Conservation (phyloP, 78 protist genomes). For the Chrysochromulina parva region DNA sequence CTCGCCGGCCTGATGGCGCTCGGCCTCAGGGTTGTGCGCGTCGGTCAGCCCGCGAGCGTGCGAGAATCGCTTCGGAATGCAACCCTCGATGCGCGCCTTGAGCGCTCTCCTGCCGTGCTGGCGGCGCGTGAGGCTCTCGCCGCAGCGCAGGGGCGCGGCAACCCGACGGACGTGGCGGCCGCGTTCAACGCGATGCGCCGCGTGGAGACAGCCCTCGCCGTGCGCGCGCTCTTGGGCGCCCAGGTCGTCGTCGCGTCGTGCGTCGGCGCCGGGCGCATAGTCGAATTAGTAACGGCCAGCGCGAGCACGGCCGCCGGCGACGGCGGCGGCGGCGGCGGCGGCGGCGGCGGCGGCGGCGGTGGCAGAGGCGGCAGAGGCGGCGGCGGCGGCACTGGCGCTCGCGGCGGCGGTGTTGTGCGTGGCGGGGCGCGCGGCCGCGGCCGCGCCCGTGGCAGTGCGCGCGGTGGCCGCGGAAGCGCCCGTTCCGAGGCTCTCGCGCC, state of each 20-base stretch:
- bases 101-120: not conserved
- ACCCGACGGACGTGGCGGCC: not conserved
- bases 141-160: not conserved
- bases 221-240: not conserved
- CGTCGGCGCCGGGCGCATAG: constrained; percentile 54
- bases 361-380: too few species aligned
- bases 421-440: not conserved
- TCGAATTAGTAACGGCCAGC: too few species aligned
- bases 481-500: too few species aligned
- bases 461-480: too few species aligned
- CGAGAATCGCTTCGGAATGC: not conserved
- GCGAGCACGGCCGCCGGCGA: too few species aligned
- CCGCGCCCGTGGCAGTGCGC: not conserved
- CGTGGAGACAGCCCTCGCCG: not conserved
- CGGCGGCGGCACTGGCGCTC: not conserved
- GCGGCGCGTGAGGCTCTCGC: not conserved
- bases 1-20: constrained; percentile 37
- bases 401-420: too few species aligned
- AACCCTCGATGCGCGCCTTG: not conserved
- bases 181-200: not conserved
- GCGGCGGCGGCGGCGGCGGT: too few species aligned
- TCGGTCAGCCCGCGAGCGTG: constrained; percentile 40
- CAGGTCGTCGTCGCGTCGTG: constrained; percentile 69
- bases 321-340: not conserved
- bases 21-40: constrained; percentile 35